Conservation (phyloP, 192 early-diverging fungal species). For the Linnemannia exigua region DNA sequence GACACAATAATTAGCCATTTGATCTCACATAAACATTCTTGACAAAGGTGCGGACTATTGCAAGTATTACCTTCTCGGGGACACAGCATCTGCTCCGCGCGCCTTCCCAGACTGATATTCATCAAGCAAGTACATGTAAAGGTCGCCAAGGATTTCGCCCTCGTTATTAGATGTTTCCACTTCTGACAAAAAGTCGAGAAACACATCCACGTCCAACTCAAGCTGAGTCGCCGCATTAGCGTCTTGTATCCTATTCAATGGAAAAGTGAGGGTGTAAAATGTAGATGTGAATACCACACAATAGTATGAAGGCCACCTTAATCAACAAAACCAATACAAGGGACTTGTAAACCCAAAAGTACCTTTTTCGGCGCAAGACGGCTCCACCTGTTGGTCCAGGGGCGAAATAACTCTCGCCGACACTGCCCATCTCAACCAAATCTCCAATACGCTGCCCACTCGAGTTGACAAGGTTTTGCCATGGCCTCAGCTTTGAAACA, state of each 20-base stretch:
- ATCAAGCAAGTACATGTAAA: slow-evolving; percentile 84
- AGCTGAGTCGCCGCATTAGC: slow-evolving; percentile 51
- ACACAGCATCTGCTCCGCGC: slow-evolving; percentile 39
- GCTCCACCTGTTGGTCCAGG: slow-evolving; percentile 64
- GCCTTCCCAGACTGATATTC: slow-evolving; percentile 72
- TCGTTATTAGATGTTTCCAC: slow-evolving; percentile 57
- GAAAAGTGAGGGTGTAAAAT: neutral
- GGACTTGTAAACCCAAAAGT: neutral
- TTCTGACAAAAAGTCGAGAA: slow-evolving; percentile 74
- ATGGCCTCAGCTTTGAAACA: slow-evolving; percentile 25
- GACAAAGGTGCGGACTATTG: neutral
- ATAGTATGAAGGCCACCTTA: slow-evolving; percentile 24
- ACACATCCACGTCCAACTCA: slow-evolving; percentile 69
- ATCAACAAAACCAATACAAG: slow-evolving; percentile 45
- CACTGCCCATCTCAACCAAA: slow-evolving; percentile 49
- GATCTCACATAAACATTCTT: neutral
- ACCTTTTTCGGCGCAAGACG: slow-evolving; percentile 63
- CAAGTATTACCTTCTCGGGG: slow-evolving; percentile 61
- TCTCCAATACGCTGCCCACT: slow-evolving; percentile 29
- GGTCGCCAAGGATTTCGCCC: slow-evolving; percentile 71
- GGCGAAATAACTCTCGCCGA: slow-evolving; percentile 68
- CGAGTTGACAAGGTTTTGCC: slow-evolving; percentile 17
- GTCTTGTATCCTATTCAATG: slow-evolving; percentile 27
- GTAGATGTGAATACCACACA: neutral
- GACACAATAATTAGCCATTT: neutral